Evolutionary conservation across 805 yeast species (phyloP).

Genomic region (Yarrowia hollandica): DNA sequence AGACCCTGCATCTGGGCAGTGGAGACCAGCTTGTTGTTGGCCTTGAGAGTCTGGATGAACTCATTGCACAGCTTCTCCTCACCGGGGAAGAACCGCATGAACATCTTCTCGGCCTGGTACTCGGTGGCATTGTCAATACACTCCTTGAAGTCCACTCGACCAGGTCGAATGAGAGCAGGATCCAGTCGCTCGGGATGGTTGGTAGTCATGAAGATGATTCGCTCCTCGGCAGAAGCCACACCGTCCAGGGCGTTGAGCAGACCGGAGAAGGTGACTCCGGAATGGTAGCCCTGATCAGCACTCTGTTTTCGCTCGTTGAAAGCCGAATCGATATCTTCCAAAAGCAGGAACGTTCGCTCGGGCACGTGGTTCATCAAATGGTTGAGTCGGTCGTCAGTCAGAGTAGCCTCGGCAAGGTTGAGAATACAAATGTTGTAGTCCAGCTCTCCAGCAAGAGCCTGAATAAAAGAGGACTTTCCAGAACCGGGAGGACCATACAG

Average conservation of each 20-base stretch:
- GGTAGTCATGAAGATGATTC: constrained; percentile 96
- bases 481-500: constrained; percentile 97
- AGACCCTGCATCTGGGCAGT: constrained; percentile 96
- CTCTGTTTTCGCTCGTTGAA: constrained; percentile 78
- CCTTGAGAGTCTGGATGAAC: constrained; percentile 49
- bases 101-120: constrained; percentile 79
- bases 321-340: constrained; percentile 97
- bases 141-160: constrained; percentile 84
- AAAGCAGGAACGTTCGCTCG: constrained; percentile 73
- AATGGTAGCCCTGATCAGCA: constrained; percentile 70
- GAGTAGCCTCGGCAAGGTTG: constrained; percentile 83
- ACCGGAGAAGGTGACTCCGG: constrained; percentile 96
- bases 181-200: constrained; percentile 94
- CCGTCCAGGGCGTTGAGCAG: constrained; percentile 93
- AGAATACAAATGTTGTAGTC: constrained; percentile 94
- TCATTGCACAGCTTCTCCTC: constrained; percentile 56
- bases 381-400: constrained; percentile 92
- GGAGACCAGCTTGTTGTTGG: constrained; percentile 60
- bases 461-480: constrained; percentile 94
- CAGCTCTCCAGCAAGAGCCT: constrained; percentile 93
- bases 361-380: constrained; percentile 97
- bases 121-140: constrained; percentile 84
- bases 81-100: constrained; percentile 75
- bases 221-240: constrained; percentile 95
- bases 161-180: constrained; percentile 92